Percentiles rank a stretch among this genome's conserved stretches.
Evolutionary conservation across 805 yeast species (phyloP).

Genomic region (Kuraishia cidri): DNA sequence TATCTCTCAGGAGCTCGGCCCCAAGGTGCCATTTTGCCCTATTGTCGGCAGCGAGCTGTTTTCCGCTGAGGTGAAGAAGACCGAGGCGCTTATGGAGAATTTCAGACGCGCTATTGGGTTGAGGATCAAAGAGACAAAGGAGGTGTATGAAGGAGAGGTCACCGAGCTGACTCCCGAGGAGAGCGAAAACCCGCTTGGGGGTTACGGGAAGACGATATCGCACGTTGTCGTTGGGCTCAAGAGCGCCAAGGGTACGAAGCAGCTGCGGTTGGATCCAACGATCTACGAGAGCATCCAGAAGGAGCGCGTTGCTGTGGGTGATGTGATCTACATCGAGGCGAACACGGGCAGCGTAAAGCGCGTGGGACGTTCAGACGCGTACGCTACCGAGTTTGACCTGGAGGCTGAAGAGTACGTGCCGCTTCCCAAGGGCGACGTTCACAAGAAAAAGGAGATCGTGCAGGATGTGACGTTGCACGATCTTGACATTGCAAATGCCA

Average conservation of each 20-base stretch:
- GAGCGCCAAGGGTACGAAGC: conserved; percentile 88
- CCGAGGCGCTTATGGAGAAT: conserved; percentile 93
- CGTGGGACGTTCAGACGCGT: conserved; percentile 97
- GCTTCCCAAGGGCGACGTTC: conserved; percentile 97
- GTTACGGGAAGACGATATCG: conserved; percentile 92
- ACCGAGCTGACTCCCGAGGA: conserved; percentile 94
- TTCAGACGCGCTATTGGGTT: conserved; percentile 95
- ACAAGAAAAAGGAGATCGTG: conserved; percentile 94
- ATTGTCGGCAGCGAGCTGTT: conserved; percentile 91
- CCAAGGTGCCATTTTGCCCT: conserved; percentile 96
- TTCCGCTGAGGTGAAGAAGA: conserved; percentile 95
- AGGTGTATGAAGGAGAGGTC: conserved; percentile 97
- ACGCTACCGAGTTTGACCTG: conserved; percentile 95
- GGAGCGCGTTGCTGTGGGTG: conserved; percentile 92
- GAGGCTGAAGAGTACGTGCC: conserved; percentile 99
- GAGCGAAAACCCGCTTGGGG: conserved; percentile 93
- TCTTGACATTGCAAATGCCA: conserved; percentile 90
- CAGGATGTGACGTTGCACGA: conserved; percentile 97
- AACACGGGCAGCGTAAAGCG: conserved; percentile 96
- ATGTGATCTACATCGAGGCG: conserved; percentile 93
- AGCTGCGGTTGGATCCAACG: conserved; percentile 80
- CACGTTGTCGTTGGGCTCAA: conserved; percentile 93
- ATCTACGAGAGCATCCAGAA: conserved; percentile 92
- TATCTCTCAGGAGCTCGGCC: conserved; percentile 91
- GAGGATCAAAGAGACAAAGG: conserved; percentile 93